Base-by-base conservation (phyloP, 768 basidiomycete species). In the Boletus pseudo-olivaceus region DNA sequence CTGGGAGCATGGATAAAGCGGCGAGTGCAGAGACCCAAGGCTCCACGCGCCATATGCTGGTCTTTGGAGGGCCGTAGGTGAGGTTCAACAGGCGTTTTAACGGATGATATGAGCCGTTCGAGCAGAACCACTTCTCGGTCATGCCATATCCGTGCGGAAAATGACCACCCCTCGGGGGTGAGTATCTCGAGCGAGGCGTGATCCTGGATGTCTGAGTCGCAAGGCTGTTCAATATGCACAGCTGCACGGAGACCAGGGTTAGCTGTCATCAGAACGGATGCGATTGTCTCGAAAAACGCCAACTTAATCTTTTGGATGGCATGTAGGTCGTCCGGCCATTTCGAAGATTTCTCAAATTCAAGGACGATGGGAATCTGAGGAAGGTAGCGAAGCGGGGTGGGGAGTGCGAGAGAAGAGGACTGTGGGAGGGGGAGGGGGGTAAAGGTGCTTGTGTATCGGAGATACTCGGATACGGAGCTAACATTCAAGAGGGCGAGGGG, bases 251-350 rank as follows among this genome's bases (percentile, higher is more conserved):
- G 68, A 8, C 83, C 83, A 0, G 75, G 53, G 1, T 79, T 72
- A 1, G 75, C 64, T 10, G 70, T 67, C 80, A 84, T 82, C 44
- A 97, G 75, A 1, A 78, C 76, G 19, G 76, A 74, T 1, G 88
- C 92, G 7, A 98, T 77, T 38, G 83, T 82, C 65, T 93, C 90
- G 56, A 98, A 83, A 67, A 98, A 88, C 0, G 95, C 96, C 1
- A 96, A 75, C 69, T 98, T 98, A 70, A 93, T 87, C 58, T 92
- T 92, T 68, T 97, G 96, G 44, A 98, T 89, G 0, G 94, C 93
- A 17, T 77, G 79, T 5, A 98, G 78, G 59, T 98, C 93, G 64
- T 98, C 95, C 0, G 97, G 96, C 97, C 97, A 99, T 57, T 82
- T 82, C 0, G 87, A 84, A 0, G 93, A 96, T 57, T 87, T 89